A percentile compares a stretch with the other conserved stretches of the same genome.
Conservation (phyloP, 2,329 filamentous ascomycete genomes). For the Zymoseptoria pseudotritici region DNA sequence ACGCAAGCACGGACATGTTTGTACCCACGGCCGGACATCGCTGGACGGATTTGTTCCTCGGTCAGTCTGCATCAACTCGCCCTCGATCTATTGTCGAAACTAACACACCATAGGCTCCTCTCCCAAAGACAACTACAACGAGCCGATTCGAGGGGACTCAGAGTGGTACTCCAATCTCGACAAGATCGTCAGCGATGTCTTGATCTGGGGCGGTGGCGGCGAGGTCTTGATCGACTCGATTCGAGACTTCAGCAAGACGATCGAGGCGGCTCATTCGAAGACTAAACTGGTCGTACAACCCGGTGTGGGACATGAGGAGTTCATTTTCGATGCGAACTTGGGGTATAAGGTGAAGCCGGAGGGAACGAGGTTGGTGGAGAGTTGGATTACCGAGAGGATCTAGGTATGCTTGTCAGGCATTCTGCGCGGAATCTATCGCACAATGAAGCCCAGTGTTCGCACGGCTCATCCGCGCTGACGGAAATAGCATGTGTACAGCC, state of each 20-base stretch:
- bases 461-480: no score
- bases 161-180: slow-evolving; percentile 49
- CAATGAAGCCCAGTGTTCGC: no score
- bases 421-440: no score
- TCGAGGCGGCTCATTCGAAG: slow-evolving; percentile 36
- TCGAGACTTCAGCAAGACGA: slow-evolving; percentile 40
- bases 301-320: slow-evolving; percentile 36
- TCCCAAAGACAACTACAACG: slow-evolving; percentile 45
- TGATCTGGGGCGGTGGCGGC: slow-evolving; percentile 48
- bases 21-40: slow-evolving; percentile 32
- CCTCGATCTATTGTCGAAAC: not conserved
- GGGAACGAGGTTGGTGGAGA: slow-evolving; percentile 30
- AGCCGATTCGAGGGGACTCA: slow-evolving; percentile 42
- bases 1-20: slow-evolving; percentile 47
- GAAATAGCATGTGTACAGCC: no score
- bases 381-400: slow-evolving; percentile 33
- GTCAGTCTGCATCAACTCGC: slow-evolving; percentile 9
- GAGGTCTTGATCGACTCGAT: slow-evolving; percentile 54
- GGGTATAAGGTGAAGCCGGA: slow-evolving; percentile 33
- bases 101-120: slow-evolving; percentile 7
- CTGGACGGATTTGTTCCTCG: slow-evolving; percentile 46
- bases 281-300: slow-evolving; percentile 31
- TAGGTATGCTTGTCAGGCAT: slow-evolving; percentile 7
- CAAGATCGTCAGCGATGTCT: slow-evolving; percentile 36
- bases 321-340: slow-evolving; percentile 34